A percentile compares a stretch with the other conserved stretches of the same genome.
phyloP scores from a whole-genome alignment of 495 filamentous ascomycete genomes.

The Halenospora varia region DNA sequence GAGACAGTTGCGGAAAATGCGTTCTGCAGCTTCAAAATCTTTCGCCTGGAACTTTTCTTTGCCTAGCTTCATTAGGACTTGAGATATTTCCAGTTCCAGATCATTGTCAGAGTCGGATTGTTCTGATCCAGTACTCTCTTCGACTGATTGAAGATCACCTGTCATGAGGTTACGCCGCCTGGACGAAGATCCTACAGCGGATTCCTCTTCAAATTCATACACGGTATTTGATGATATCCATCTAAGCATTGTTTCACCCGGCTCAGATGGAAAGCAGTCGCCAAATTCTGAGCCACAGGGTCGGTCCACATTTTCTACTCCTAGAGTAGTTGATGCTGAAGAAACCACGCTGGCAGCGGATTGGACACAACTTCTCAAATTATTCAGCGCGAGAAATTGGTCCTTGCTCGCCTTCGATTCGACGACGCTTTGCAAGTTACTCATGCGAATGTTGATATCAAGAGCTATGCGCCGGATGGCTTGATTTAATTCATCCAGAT shows the following conservation, averaged over 20 bases:
- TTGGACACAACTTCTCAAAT: constrained; percentile 16
- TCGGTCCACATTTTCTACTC: background rate
- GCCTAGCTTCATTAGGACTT: constrained; percentile 13
- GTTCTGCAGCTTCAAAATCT: constrained; percentile 10
- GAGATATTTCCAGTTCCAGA: constrained; percentile 10
- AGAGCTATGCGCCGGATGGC: constrained; percentile 12
- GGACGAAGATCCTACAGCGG: background rate
- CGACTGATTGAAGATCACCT: constrained; percentile 1
- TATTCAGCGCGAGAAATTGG: constrained; percentile 1
- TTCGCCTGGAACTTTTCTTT: constrained; percentile 5
- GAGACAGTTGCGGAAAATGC: constrained; percentile 16
- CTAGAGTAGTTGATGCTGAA: constrained; percentile 16
- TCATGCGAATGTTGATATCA: constrained; percentile 15
- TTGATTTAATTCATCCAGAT: constrained; percentile 13
- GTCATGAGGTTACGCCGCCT: background rate
- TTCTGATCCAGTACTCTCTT: background rate
- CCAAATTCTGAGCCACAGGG: constrained; percentile 19
- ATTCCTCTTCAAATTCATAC: constrained; percentile 15
- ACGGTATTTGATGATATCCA: constrained; percentile 18
- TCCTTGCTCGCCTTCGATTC: constrained; percentile 4
- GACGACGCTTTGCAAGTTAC: constrained; percentile 5
- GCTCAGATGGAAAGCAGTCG: constrained; percentile 12
- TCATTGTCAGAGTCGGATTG: constrained; percentile 13
- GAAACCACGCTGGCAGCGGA: constrained; percentile 17
- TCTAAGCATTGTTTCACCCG: constrained; percentile 13